Evolutionary conservation across 1,284 basidiomycete species (phyloP), one percentile per base, ranked within the genome.

Genomic region (Dichomitus squalens): DNA sequence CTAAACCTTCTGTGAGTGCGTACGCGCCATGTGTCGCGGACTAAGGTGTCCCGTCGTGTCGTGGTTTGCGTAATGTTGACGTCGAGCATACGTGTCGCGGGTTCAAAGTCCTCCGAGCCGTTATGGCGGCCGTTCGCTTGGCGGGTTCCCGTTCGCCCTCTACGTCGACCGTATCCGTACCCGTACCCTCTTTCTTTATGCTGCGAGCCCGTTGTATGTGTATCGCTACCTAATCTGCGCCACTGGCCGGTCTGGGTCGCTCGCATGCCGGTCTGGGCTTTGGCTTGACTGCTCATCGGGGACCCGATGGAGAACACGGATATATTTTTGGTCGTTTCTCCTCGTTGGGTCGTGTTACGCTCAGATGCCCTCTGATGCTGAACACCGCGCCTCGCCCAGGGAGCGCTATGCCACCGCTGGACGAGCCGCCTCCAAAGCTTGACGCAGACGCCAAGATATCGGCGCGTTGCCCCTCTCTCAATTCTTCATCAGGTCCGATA

Each of bases 371-470:
- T 21, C 46, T 52, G 50, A 57, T 48, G 50, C 55, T 57, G 31
- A 52, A 57, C 18, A 29, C 49, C 39, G 55, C 36, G 55, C 55
- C 36, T 57, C 55, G 55, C 50, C 55, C 55, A 57, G 55, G 50
- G 46, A 46, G 55, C 33, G 44, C 33, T n/a, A 49, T 36, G 36
- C 44, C 39, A 21, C 7, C 21, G 11, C n/a, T 34, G 40, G 43
- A 47, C 55, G 38, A 57, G 38, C 49, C 46, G 35, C 23, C 50
- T 27, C 35, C 44, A 11, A 25, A 31, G 11, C 31, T 11, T 14
- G 21, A 34, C 44, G 21, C 29, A 39, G 50, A 48, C 29, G 44
- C 38, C 29, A n/a, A 18, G 23, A 21, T 21, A 6, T 29, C 49
- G 35, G 49, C 23, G 7, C 49, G 23, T 36, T 11, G 16, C 27